A percentile compares a stretch with the other conserved stretches of the same genome.
These are phyloP conservation scores for Didymella glomerata DNA, from an alignment of 2,329 filamentous ascomycete genomes.

Conservation along the genomic window DNA sequence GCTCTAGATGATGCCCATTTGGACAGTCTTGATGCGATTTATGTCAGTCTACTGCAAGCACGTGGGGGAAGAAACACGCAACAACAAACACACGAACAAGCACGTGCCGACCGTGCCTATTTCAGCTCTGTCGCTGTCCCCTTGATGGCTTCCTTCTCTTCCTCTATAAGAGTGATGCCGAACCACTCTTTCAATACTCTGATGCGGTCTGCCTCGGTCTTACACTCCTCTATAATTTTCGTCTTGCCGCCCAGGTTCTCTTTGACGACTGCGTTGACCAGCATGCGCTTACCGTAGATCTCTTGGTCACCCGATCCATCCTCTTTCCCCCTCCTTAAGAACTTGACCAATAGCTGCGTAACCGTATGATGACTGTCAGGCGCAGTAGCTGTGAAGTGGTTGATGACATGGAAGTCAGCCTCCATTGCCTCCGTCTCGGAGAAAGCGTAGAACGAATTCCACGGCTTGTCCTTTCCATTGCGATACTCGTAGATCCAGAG, in stretches of 20 bases:
- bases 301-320: slow-evolving; percentile 42
- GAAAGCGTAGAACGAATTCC: slow-evolving; percentile 57
- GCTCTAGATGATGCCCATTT: no score
- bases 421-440: slow-evolving; percentile 52
- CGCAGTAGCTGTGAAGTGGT: slow-evolving; percentile 47
- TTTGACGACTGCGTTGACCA: slow-evolving; percentile 57
- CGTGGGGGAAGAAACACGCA: no score
- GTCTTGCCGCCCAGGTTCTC: slow-evolving; percentile 55
- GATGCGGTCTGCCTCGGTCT: slow-evolving; percentile 52
- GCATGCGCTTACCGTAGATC: slow-evolving; percentile 48
- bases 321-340: slow-evolving; percentile 45
- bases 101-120: background rate
- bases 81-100: no score
- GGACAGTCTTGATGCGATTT: no score
- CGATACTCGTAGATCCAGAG: slow-evolving; percentile 71
- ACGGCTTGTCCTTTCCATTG: slow-evolving; percentile 46
- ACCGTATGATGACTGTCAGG: slow-evolving; percentile 46
- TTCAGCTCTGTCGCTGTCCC: slow-evolving; percentile 39
- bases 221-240: slow-evolving; percentile 48
- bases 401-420: slow-evolving; percentile 53
- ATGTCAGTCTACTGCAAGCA: no score
- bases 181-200: slow-evolving; percentile 52
- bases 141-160: slow-evolving; percentile 48
- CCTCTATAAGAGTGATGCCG: slow-evolving; percentile 49
- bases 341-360: slow-evolving; percentile 51